A percentile compares a stretch with the other conserved stretches of the same genome.
phyloP scores from a whole-genome alignment of 257 asterid genomes.

The Penstemon barbatus region DNA sequence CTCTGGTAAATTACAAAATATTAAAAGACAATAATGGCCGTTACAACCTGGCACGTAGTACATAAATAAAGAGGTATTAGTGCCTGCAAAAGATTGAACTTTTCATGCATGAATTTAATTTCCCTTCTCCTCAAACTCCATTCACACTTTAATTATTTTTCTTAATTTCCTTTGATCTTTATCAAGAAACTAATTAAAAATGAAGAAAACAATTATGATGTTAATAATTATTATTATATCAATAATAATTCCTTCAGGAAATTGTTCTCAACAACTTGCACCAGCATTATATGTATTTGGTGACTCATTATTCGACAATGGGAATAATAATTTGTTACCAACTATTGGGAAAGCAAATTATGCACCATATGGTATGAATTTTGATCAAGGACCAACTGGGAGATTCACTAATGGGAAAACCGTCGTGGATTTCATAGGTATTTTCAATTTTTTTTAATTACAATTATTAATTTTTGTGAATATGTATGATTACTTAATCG shows the following conservation, averaged over 20 bases:
- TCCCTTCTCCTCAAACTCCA: not conserved
- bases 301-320: conserved; percentile 49
- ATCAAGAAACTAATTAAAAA: not conserved
- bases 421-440: conserved; percentile 39
- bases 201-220: not conserved
- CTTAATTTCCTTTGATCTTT: not conserved
- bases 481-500: not conserved
- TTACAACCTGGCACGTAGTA: not conserved
- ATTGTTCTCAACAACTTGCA: conserved; percentile 9
- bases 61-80: not conserved
- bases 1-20: not conserved
- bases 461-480: not conserved
- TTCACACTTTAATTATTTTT: not conserved
- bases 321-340: conserved; percentile 51
- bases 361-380: conserved; percentile 42
- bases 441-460: too few species aligned
- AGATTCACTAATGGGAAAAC: conserved; percentile 56
- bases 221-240: not conserved
- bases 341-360: conserved; percentile 45
- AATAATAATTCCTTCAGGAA: not conserved
- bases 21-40: conserved; percentile 1
- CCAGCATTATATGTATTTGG: conserved; percentile 52
- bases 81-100: not conserved
- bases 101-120: not conserved
- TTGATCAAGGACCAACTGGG: conserved; percentile 44